These are phyloP conservation scores for Coemansia sp. DNA, from an alignment of 371 early-diverging fungal genomes.

Conservation along the genomic window DNA sequence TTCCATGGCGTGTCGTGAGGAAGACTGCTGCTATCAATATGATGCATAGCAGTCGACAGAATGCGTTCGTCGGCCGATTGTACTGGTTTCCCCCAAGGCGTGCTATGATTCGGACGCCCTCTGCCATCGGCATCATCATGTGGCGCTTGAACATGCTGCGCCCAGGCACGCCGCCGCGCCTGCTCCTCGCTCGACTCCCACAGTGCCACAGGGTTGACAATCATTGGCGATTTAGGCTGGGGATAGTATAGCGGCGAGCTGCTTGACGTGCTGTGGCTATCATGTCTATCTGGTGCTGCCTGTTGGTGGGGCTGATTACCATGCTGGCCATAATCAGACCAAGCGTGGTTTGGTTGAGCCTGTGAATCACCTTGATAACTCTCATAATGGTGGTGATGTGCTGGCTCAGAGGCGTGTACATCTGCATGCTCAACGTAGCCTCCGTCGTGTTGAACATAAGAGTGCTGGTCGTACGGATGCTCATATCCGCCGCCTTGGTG, in stretches of 20 bases:
- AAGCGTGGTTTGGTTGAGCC: background rate
- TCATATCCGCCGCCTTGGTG: background rate
- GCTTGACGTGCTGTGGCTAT: slow-evolving; percentile 15
- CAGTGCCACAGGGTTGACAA: slow-evolving; percentile 48
- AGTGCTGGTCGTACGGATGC: background rate
- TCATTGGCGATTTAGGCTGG: slow-evolving; percentile 44
- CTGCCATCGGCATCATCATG: background rate
- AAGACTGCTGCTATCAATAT: slow-evolving; percentile 46
- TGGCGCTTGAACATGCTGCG: slow-evolving; percentile 20
- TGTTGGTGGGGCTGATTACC: background rate
- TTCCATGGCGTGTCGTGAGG: slow-evolving; percentile 50
- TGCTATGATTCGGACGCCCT: background rate
- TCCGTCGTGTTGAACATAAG: background rate
- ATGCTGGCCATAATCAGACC: background rate
- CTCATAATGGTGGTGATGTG: background rate
- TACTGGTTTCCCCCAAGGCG: background rate
- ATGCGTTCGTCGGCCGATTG: slow-evolving; percentile 9
- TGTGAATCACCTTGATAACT: background rate
- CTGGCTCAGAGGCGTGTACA: background rate
- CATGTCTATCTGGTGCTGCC: background rate
- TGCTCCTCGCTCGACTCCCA: slow-evolving; percentile 50
- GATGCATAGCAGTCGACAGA: slow-evolving; percentile 28
- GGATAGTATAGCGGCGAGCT: slow-evolving; percentile 44
- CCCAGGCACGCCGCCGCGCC: slow-evolving; percentile 43
- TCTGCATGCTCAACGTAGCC: background rate